Base-by-base conservation (phyloP, 805 yeast genomes). In the Ogataea chonburiensis region DNA sequence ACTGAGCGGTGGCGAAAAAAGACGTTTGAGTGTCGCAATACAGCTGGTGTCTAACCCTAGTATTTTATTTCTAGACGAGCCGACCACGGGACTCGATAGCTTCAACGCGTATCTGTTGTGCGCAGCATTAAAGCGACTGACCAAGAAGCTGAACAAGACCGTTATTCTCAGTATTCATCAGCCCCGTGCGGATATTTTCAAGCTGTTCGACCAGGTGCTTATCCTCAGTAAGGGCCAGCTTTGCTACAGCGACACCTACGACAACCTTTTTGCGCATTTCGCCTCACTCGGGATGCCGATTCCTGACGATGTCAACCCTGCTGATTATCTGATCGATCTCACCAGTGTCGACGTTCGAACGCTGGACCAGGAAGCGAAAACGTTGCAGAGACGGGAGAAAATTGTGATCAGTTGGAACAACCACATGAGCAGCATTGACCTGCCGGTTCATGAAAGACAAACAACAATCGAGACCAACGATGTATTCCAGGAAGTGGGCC, bases 81-180 rank as follows among this genome's bases (percentile, higher is more conserved):
- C 95, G 5, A 86, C 95, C 1, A 86, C 95, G 0, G 95, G 95
- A 0, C 61, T 86, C 21, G 95, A 86, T 58, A 79, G 94, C 5
- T 78, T 77, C 43, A 79, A 88, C 9, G 89, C 95, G 0, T 73
- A 69, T 45, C 62, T 78, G 38, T 64, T 86, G 22, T 72, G 86
- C 11, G 64, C 70, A 28, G 75, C 86, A 0, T 67, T 87, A 37
- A 73, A 77, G 46, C 68, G 73, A 38, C 63, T 81, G 22, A 78
- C 85, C 0, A 55, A 55, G 28, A 58, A 62, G 10, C 38, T 55
- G 14, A 89, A 91, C 0, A 75, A 86, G 39, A 82, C 93, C 0
- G 70, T 87, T 16, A 69, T 86, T 3, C 64, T 85, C 58, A 80
- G 88, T 33, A 81, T 86, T 25, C 95, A 86, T 55, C 95, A 86